These are phyloP conservation scores for Phoma sp. DNA, from an alignment of 2,329 filamentous ascomycete species.

Conservation along the genomic window DNA sequence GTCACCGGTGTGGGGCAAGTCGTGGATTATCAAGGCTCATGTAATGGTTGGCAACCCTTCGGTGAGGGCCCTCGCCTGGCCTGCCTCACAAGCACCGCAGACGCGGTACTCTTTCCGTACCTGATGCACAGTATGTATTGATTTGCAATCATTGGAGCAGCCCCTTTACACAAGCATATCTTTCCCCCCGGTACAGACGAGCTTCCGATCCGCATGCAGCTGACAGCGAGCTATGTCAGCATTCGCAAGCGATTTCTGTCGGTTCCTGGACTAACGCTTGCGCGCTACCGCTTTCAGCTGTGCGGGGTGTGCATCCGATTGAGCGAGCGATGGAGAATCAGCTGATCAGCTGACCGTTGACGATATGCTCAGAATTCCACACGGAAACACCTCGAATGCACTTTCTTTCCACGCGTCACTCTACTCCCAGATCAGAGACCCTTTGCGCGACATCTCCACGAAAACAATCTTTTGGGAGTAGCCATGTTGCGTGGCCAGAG, in stretches of 20 bases:
- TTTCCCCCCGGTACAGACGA: slow-evolving; percentile 5
- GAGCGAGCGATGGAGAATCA: neutral
- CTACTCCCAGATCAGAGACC: too few relatives aligned
- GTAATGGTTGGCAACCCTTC: slow-evolving; percentile 20
- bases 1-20: slow-evolving; percentile 1
- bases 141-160: neutral
- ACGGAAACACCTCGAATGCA: too few relatives aligned
- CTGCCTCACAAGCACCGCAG: neutral
- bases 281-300: slow-evolving; percentile 12
- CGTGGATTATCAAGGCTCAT: slow-evolving; percentile 20
- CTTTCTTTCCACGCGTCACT: too few relatives aligned
- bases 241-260: neutral
- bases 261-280: slow-evolving; percentile 20
- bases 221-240: slow-evolving; percentile 27
- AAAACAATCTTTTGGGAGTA: too few relatives aligned
- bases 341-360: too few relatives aligned
- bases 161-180: slow-evolving; percentile 5
- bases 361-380: too few relatives aligned
- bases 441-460: too few relatives aligned
- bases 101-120: slow-evolving; percentile 7
- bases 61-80: neutral
- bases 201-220: slow-evolving; percentile 8
- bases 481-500: neutral
- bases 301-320: slow-evolving; percentile 19
- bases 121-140: neutral